Evolutionary conservation across 768 basidiomycete genomes (phyloP).

Genomic region (Zangia roseola): DNA sequence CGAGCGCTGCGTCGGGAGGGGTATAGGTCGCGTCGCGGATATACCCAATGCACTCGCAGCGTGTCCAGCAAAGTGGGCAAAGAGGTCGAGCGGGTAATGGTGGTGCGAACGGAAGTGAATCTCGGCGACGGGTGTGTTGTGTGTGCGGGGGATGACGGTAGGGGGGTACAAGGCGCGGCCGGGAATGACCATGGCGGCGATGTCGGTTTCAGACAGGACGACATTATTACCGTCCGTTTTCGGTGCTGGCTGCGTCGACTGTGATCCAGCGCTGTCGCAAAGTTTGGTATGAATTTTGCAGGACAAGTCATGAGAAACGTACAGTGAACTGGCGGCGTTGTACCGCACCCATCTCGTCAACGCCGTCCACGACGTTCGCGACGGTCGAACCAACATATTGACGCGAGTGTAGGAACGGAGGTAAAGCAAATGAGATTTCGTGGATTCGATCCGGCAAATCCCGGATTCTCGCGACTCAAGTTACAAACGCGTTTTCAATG

Average conservation of each 20-base stretch:
- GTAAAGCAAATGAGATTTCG: neutral
- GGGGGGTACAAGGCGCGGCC: constrained; percentile 60
- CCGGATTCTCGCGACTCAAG: constrained; percentile 9
- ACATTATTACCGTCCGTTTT: constrained; percentile 3
- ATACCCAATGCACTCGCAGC: constrained; percentile 84
- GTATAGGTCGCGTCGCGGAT: constrained; percentile 61
- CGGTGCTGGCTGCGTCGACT: neutral
- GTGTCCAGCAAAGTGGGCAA: constrained; percentile 80
- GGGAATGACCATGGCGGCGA: constrained; percentile 56
- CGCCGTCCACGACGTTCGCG: constrained; percentile 16
- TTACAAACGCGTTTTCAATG: neutral
- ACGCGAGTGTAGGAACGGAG: neutral
- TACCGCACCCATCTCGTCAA: constrained; percentile 24
- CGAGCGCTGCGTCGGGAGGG: constrained; percentile 70
- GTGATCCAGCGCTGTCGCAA: constrained; percentile 3
- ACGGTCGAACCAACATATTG: constrained; percentile 32
- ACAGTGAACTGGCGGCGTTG: constrained; percentile 13
- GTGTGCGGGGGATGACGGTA: constrained; percentile 55
- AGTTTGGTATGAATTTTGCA: neutral
- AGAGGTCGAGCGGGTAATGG: constrained; percentile 65
- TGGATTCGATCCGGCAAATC: constrained; percentile 12
- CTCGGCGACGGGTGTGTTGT: constrained; percentile 73
- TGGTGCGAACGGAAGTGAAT: constrained; percentile 84
- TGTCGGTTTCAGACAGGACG: constrained; percentile 37
- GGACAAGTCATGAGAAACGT: constrained; percentile 1